These are phyloP conservation scores for Scleroderma bovista DNA, from an alignment of 768 basidiomycete species.

Conservation along the genomic window DNA sequence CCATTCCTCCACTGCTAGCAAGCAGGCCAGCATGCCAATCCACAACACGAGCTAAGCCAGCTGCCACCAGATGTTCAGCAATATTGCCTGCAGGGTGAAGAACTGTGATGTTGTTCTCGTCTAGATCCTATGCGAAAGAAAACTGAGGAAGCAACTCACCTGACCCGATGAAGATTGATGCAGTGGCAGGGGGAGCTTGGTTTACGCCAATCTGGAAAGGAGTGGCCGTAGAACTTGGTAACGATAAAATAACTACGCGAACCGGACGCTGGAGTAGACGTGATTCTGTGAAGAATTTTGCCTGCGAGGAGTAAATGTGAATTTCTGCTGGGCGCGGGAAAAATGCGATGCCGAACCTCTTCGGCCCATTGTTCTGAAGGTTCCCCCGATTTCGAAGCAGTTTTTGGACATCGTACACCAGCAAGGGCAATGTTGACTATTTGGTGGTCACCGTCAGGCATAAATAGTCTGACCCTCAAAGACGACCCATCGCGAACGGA, in stretches of 20 bases:
- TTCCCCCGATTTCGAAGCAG: conserved; percentile 68
- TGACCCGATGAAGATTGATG: conserved; percentile 86
- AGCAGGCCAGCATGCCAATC: conserved; percentile 99
- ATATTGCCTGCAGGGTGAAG: conserved; percentile 93
- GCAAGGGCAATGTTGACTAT: conserved; percentile 81
- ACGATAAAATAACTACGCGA: conserved; percentile 69
- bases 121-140: not conserved
- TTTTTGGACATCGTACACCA: conserved; percentile 72
- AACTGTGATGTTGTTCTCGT: conserved; percentile 35
- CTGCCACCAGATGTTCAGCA: conserved; percentile 78
- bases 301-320: no score
- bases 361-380: conserved; percentile 80
- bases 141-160: conserved; percentile 36
- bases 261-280: conserved; percentile 78
- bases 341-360: conserved; percentile 52
- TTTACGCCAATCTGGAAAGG: conserved; percentile 67
- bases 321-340: conserved; percentile 5
- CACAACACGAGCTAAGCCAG: conserved; percentile 85
- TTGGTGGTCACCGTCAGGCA: conserved; percentile 89
- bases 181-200: conserved; percentile 51
- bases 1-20: conserved; percentile 77
- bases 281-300: conserved; percentile 90
- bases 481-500: conserved; percentile 91
- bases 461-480: conserved; percentile 78
- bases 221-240: conserved; percentile 72